Evolutionary conservation across 306 rosid species (phyloP).

Genomic region (Mucuna pruriens): DNA sequence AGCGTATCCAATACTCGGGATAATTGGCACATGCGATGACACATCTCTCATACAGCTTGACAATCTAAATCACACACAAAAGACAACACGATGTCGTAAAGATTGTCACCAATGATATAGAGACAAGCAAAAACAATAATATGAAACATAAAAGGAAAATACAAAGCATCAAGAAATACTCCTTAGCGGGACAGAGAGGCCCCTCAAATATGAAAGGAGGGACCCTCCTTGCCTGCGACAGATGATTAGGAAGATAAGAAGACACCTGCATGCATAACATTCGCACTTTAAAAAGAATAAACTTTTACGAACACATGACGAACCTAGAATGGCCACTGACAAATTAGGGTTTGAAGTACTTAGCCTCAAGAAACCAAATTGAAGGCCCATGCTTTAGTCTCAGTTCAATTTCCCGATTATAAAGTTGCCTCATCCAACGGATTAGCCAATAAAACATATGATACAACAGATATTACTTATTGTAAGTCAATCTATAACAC

Average conservation of each 20-base stretch:
- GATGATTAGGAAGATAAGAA: slow-evolving; percentile 92
- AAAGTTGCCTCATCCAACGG: slow-evolving; percentile 96
- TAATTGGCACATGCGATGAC: slow-evolving; percentile 98
- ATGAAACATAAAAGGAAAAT: slow-evolving; percentile 64
- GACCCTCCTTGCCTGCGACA: slow-evolving; percentile 99
- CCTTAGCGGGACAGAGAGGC: slow-evolving; percentile 96
- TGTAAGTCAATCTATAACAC: slow-evolving; percentile 72
- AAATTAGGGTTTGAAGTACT: slow-evolving; percentile 97
- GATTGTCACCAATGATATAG: neutral
- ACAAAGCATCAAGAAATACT: slow-evolving; percentile 90
- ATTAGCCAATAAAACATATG: slow-evolving; percentile 92
- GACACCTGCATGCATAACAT: slow-evolving; percentile 99
- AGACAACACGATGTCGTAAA: slow-evolving; percentile 2
- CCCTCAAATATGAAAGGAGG: slow-evolving; percentile 97
- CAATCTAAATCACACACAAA: slow-evolving; percentile 64
- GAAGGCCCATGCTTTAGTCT: slow-evolving; percentile 99
- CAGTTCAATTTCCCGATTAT: slow-evolving; percentile 96
- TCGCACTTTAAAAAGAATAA: slow-evolving; percentile 81
- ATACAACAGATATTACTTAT: slow-evolving; percentile 77
- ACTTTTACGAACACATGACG: slow-evolving; percentile 77
- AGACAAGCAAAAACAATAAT: slow-evolving; percentile 45
- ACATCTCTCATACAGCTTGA: slow-evolving; percentile 95
- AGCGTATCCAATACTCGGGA: slow-evolving; percentile 95
- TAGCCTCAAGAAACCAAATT: slow-evolving; percentile 99
- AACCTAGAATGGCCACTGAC: slow-evolving; percentile 93